phyloP scores from a whole-genome alignment of 176 grass and related monocot species.

The Tillandsia fasciculata region DNA sequence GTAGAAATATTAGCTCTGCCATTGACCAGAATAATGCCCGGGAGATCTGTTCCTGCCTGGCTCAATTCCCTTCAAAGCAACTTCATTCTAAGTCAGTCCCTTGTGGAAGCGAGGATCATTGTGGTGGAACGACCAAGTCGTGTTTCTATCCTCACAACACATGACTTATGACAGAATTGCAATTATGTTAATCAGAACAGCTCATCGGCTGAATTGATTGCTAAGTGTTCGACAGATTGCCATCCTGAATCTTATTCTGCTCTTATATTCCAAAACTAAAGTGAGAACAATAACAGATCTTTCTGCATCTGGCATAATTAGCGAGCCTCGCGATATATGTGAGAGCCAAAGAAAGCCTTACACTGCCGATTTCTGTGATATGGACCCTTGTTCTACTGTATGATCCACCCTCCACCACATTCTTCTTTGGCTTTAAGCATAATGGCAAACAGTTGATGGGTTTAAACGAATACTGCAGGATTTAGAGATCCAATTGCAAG shows the following conservation, averaged over 20 bases:
- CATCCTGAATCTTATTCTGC: too few species aligned
- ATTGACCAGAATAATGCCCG: too few species aligned
- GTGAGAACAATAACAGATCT: constrained; percentile 20
- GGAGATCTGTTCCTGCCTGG: too few species aligned
- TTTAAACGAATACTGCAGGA: constrained; percentile 39
- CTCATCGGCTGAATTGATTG: too few species aligned
- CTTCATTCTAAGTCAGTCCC: not conserved
- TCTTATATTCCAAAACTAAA: too few species aligned
- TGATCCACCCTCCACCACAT: not conserved
- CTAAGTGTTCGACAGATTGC: too few species aligned
- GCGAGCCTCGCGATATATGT: constrained; percentile 51
- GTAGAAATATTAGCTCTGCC: too few species aligned
- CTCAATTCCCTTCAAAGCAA: too few species aligned
- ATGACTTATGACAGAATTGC: too few species aligned
- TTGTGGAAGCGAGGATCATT: not conserved
- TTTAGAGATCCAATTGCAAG: constrained; percentile 45
- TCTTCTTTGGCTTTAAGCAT: not conserved
- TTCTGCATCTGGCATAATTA: constrained; percentile 24
- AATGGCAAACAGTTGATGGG: not conserved
- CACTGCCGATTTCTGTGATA: constrained; percentile 45
- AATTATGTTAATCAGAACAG: too few species aligned
- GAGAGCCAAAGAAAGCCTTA: constrained; percentile 61
- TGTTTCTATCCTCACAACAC: too few species aligned
- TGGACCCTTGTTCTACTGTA: constrained; percentile 64
- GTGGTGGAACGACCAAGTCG: too few species aligned